Evolutionary conservation across 148 eudicot genomes (phyloP).

Genomic region (Dianthus caryophyllus): DNA sequence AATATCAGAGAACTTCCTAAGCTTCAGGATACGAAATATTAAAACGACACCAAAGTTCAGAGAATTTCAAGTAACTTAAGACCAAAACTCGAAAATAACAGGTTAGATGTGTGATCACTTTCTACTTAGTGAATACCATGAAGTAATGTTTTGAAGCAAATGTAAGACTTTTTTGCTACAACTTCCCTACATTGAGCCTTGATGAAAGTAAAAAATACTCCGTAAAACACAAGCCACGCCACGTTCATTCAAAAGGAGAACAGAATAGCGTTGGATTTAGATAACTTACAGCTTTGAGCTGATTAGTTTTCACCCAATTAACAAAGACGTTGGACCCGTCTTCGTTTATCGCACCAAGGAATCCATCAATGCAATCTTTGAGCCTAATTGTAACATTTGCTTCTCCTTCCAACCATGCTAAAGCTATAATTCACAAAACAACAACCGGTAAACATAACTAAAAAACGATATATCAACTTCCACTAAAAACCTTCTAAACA

Average conservation of each 20-base stretch:
- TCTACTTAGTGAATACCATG: background rate
- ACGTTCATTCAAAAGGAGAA: background rate
- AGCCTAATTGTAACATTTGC: constrained; percentile 66
- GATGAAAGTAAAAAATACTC: background rate
- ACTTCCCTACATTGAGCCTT: background rate
- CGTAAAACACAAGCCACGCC: background rate
- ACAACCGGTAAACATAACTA: background rate
- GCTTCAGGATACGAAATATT: too few relatives aligned
- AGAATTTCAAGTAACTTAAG: too few relatives aligned
- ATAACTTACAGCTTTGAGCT: constrained; percentile 67
- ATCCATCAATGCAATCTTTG: constrained; percentile 92
- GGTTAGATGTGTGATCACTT: background rate
- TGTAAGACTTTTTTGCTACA: background rate
- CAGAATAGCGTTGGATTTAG: background rate
- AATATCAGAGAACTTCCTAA: too few relatives aligned
- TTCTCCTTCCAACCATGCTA: constrained; percentile 87
- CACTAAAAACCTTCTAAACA: background rate
- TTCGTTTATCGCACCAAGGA: constrained; percentile 72
- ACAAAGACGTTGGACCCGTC: constrained; percentile 87
- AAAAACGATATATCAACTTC: background rate
- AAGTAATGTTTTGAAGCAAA: background rate
- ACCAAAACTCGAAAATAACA: too few relatives aligned
- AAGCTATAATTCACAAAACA: constrained; percentile 34
- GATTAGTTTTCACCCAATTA: constrained; percentile 76
- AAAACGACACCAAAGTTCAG: too few relatives aligned